phyloP scores from a whole-genome alignment of 495 filamentous ascomycete genomes.

The Aspergillus mulundensis region DNA sequence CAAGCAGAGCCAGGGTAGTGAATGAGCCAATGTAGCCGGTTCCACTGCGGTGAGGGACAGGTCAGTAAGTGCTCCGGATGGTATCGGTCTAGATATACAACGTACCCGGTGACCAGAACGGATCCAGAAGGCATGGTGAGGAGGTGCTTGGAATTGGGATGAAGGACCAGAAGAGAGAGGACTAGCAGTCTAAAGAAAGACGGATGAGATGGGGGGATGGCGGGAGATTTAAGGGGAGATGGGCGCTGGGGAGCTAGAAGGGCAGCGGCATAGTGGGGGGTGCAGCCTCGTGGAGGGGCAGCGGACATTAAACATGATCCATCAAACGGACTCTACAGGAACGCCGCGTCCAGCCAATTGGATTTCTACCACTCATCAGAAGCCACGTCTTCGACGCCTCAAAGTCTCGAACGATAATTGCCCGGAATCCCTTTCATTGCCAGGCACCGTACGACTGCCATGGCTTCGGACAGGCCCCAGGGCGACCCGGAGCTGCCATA shows the following conservation, averaged over 20 bases:
- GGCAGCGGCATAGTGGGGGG: neutral
- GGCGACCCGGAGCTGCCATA: neutral
- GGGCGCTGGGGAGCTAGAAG: neutral
- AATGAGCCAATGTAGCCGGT: constrained; percentile 99
- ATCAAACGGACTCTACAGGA: neutral
- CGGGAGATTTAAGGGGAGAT: constrained; percentile 17
- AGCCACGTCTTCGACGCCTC: neutral
- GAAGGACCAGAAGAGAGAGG: constrained; percentile 3
- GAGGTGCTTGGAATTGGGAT: neutral
- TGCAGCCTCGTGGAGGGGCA: constrained; percentile 2
- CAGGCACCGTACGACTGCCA: neutral
- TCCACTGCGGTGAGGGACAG: constrained; percentile 56
- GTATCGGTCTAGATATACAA: constrained; percentile 7
- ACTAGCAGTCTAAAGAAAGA: constrained; percentile 2
- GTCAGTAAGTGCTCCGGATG: neutral
- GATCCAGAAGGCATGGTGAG: constrained; percentile 74
- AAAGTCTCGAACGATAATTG: neutral
- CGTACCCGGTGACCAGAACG: constrained; percentile 88
- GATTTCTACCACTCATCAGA: neutral
- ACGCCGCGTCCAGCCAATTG: neutral
- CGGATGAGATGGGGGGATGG: constrained; percentile 4
- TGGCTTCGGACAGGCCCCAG: neutral
- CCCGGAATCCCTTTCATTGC: neutral
- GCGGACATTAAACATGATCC: neutral
- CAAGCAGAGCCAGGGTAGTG: constrained; percentile 84